Base-by-base conservation (phyloP, 768 basidiomycete species). In the Amanita muscaria region DNA sequence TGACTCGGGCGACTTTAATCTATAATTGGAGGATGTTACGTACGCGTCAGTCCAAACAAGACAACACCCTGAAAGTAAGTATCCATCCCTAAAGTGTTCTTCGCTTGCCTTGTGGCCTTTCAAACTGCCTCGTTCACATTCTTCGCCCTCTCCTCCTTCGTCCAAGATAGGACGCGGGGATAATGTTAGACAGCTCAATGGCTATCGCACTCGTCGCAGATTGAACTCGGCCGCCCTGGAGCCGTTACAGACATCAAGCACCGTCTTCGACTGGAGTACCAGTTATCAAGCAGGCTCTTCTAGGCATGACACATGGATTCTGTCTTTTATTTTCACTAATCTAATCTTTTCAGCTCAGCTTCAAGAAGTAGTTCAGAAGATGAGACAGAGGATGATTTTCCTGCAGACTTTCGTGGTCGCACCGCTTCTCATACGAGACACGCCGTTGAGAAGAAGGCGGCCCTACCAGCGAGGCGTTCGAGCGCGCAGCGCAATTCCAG, bases 221-320 rank as follows among this genome's bases (percentile, higher is more conserved):
- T 50, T 57, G 24, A 64, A 62, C 43, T 68, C 66, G 16, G 55
- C 51, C 16, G 53, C 58, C 10, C 46, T 56, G 18, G 56, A 55
- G 39, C 53, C 61, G 22, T 30, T 51, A 2, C 44, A 37, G 42
- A 54, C 47, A 39, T 59, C 52, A 42, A 45, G 47, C 34, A 60
- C 64, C 46, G 62, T 61, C 48, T 56, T 79, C 52, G 87, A 80
- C 52, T 78, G 87, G 80, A 90, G 85, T 56, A 88, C 87, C 10
- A 89, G 87, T 52, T 90, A 90, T 63, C 83, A 88, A 47, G 88
- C 81, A 22, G 88, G 88, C 35, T 86, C 86, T 25, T 88, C 86
- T 8, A 78, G 83, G 85, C 83, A 54, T 50, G 74, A n/a, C 18
- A 12, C 18, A 27, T 48, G 27, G 9, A 21, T 36, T 15, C 24